phyloP scores from a whole-genome alignment of 805 yeast species.

The Saccharomycopsis capsularis region DNA sequence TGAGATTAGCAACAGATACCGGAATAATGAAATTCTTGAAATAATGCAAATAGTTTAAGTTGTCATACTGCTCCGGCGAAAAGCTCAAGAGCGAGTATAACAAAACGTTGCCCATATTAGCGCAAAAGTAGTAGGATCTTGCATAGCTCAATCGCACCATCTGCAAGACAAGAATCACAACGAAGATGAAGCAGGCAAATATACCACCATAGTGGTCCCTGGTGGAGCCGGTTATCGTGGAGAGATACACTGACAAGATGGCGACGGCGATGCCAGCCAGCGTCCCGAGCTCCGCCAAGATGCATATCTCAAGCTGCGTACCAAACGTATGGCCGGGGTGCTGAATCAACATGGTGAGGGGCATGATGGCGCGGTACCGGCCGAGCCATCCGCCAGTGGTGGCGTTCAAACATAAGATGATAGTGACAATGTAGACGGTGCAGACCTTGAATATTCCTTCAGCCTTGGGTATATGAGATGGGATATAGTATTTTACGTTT shows the following conservation, averaged over 20 bases:
- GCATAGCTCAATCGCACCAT: conserved; percentile 38
- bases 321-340: conserved; percentile 44
- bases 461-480: not conserved
- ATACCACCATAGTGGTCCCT: conserved; percentile 41
- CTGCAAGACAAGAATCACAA: conserved; percentile 33
- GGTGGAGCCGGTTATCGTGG: conserved; percentile 35
- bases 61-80: not conserved
- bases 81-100: conserved; percentile 26
- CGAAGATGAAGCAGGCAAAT: conserved; percentile 34
- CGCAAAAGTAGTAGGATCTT: conserved; percentile 34
- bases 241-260: conserved; percentile 35
- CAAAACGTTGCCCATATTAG: conserved; percentile 32
- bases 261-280: conserved; percentile 41
- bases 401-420: conserved; percentile 33
- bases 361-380: conserved; percentile 33
- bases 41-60: conserved; percentile 28
- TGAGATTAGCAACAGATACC: not conserved
- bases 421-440: conserved; percentile 35
- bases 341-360: conserved; percentile 36
- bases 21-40: conserved; percentile 31
- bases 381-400: conserved; percentile 40
- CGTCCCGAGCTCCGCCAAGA: conserved; percentile 34
- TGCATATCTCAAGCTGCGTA: conserved; percentile 39
- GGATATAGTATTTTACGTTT: not conserved
- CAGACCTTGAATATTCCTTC: conserved; percentile 28